Base-by-base conservation (phyloP, 2,329 filamentous ascomycete genomes). In the Monosporascus sp. region DNA sequence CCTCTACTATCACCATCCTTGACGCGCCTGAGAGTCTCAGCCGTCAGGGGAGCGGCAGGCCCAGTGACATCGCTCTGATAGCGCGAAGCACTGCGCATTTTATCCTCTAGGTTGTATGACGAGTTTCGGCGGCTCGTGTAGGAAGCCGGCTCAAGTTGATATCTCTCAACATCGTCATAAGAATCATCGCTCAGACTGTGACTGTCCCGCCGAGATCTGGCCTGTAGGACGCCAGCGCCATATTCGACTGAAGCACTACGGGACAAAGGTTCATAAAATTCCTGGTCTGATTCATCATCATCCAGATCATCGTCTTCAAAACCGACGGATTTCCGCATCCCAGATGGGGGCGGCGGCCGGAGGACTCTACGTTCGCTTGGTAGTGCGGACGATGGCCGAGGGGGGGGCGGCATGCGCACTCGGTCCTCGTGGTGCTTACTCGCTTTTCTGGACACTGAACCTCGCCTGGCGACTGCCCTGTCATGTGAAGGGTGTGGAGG, bases 21-120 rank as follows among this genome's bases (percentile, higher is more conserved):
- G 57, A 68, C 74, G 27, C 73, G 78, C 63, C 73, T 77, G 25
- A 87, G 71, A 14, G 73, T 70, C 52, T 84, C 82, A 2, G 76
- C 77, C 3, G 83, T 86, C 52, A 86, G 66, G 2, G 76, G 75
- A 51, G 78, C 61, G 38, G 67, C 62, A 3, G 73, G 64, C 6
- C 71, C 75, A 37, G 64, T 72, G 6, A 80, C 71, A 4, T 78
- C 73, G 18, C 82, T 75, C 61, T 84, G 82, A 63, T 85, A 84
- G 24, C 63, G 66, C 20, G 69, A 60, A 31, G 77, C 78, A 54
- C 70, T 63, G 20, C 70, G 69, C 5, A 79, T 55, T 56, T 80
- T 73, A 25, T 73, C 71, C 51, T 75, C 71, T 49, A 76, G 74
- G 41, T 75, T 68, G 44, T 70, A 68, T 25, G 59, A 60, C 2